Evolutionary conservation across 2,329 filamentous ascomycete species (phyloP).

Genomic region (Claviceps sp.): DNA sequence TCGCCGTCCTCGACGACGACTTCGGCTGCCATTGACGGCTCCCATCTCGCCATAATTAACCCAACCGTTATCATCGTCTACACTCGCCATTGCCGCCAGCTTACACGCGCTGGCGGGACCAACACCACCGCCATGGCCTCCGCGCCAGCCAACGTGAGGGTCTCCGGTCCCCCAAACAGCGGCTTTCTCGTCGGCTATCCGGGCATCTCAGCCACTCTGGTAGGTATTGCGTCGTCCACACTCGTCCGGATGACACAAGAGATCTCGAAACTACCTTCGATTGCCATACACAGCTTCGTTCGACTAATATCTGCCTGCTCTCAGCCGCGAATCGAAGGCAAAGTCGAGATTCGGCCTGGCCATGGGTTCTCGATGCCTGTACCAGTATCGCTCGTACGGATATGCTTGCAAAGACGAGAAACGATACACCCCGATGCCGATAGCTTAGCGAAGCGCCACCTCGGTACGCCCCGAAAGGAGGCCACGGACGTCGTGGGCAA

Average conservation of each 20-base stretch:
- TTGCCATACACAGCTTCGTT: background rate
- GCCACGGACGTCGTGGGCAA: conserved; percentile 88
- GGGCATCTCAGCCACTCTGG: conserved; percentile 91
- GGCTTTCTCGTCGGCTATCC: conserved; percentile 95
- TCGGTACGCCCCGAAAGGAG: conserved; percentile 82
- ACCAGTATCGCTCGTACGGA: conserved; percentile 81
- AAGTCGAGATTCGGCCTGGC: conserved; percentile 86
- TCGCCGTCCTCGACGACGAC: conserved; percentile 1
- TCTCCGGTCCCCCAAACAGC: conserved; percentile 93
- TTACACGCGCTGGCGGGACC: conserved; percentile 7
- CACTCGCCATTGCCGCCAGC: conserved; percentile 4
- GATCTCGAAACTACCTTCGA: background rate
- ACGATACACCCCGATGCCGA: conserved; percentile 95
- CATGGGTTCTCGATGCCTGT: conserved; percentile 80
- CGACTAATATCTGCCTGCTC: background rate
- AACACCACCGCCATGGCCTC: conserved; percentile 17
- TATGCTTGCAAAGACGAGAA: conserved; percentile 85
- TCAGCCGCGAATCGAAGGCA: conserved; percentile 92
- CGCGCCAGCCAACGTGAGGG: conserved; percentile 54
- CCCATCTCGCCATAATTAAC: background rate
- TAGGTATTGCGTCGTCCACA: conserved; percentile 36
- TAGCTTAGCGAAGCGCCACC: conserved; percentile 80
- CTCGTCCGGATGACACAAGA: background rate
- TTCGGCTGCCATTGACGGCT: background rate
- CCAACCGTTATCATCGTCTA: background rate